These are phyloP conservation scores for Hura crepitans DNA, from an alignment of 441 rosid genomes.

Conservation along the genomic window DNA sequence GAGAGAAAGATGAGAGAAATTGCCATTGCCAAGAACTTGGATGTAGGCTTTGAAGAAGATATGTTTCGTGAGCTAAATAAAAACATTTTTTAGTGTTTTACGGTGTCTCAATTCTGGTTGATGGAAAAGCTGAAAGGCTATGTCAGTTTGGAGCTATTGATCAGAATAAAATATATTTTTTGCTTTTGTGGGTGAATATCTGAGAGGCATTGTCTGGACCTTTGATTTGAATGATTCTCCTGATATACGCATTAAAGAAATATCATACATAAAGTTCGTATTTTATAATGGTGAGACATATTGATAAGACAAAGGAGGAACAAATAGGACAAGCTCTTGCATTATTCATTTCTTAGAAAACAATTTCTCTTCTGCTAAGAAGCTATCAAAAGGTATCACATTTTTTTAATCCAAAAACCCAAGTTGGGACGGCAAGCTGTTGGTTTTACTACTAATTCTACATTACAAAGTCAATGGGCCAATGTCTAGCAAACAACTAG, in stretches of 20 bases:
- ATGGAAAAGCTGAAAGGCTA: slow-evolving; percentile 23
- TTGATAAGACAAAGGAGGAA: slow-evolving; percentile 11
- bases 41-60: not conserved
- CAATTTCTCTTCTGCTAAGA: slow-evolving; percentile 16
- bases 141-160: slow-evolving; percentile 24
- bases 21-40: slow-evolving; percentile 31
- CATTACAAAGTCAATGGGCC: slow-evolving; percentile 18
- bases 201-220: slow-evolving; percentile 26
- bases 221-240: slow-evolving; percentile 27
- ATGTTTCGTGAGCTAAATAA: slow-evolving; percentile 13
- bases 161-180: slow-evolving; percentile 16
- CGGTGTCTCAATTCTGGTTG: slow-evolving; percentile 11
- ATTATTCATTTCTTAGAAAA: slow-evolving; percentile 16
- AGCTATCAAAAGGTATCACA: slow-evolving; percentile 15
- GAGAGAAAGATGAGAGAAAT: slow-evolving; percentile 14
- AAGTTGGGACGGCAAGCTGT: slow-evolving; percentile 34
- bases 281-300: not conserved
- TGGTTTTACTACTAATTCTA: slow-evolving; percentile 16
- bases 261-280: not conserved
- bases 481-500: slow-evolving; percentile 13
- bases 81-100: slow-evolving; percentile 8
- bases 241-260: slow-evolving; percentile 5
- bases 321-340: slow-evolving; percentile 18
- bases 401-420: slow-evolving; percentile 25
- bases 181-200: slow-evolving; percentile 23